Base-by-base conservation (phyloP, 768 basidiomycete genomes). In the Lentinula edodes region DNA sequence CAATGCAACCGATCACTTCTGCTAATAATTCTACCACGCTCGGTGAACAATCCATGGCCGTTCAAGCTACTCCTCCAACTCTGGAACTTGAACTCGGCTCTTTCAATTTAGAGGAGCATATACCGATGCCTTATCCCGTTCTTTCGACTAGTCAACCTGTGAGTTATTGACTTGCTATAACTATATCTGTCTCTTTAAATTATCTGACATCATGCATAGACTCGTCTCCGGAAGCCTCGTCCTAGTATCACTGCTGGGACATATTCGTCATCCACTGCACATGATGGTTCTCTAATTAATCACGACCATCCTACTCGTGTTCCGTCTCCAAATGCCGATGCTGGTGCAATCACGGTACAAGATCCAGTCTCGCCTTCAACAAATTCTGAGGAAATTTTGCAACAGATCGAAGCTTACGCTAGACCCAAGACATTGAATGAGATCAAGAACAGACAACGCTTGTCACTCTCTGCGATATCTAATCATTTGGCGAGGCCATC, bases 361-460 rank as follows among this genome's bases (percentile, higher is more conserved):
- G 59, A 66, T 60, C 52, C 64, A 65, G 10, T 36, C 56, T 61
- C 50, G 38, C 13, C 50, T 42, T 58, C 48, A 39, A 35, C 42
- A 12, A 16, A 48, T n/a, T 48, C 46, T 2, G 39, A 28, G 9
- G 55, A 56, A 56, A 28, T 56, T 7, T 42, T 51, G n/a, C 39
- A 46, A 23, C 59, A 41, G 35, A 35, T 46, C 13, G 50, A 46
- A 48, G 45, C 43, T 15, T 35, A 45, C 53, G 13, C 59, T 6
- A 41, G 63, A 34, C 59, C 59, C 8, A 63, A 61, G n/a, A 63
- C 59, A 7, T 65, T 75, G 3, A 66, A 71, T 58, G 74, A 76
- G 66, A 75, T 76, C 56, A 74, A 73, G 64, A 72, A 73, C 55
- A 75, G 69, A 61, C 72, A 75, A 43, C 73, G 73, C 38, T 69